Evolutionary conservation across 2,329 filamentous ascomycete genomes (phyloP).

Genomic region (Cordyceps cateniannulata): DNA sequence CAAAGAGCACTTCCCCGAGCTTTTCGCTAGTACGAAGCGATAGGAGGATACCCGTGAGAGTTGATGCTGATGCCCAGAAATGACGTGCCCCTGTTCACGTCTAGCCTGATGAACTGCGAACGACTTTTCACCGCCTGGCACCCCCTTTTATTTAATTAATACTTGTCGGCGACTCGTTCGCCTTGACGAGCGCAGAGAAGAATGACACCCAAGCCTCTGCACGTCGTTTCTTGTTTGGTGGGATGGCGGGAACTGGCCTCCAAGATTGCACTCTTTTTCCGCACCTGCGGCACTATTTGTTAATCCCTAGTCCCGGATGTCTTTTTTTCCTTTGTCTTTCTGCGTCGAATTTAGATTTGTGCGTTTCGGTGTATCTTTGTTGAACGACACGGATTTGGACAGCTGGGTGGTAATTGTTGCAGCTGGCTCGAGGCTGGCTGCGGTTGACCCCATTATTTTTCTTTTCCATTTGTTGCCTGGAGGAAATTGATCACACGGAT

Average conservation of each 20-base stretch:
- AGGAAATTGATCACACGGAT: slow-evolving; percentile 8
- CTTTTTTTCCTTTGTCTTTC: slow-evolving; percentile 12
- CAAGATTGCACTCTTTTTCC: neutral
- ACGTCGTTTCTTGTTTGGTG: neutral
- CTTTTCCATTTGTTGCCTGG: slow-evolving; percentile 2
- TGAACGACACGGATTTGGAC: slow-evolving; percentile 13
- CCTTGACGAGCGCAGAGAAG: neutral
- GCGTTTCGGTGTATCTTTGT: slow-evolving; percentile 16
- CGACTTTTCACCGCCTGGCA: neutral
- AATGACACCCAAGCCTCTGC: neutral
- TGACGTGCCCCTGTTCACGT: neutral
- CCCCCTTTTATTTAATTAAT: neutral
- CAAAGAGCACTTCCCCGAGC: slow-evolving; percentile 80
- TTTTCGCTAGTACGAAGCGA: slow-evolving; percentile 32
- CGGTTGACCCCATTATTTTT: neutral
- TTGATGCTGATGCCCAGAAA: neutral
- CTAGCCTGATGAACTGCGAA: neutral
- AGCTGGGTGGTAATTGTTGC: slow-evolving; percentile 3
- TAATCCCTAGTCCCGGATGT: neutral
- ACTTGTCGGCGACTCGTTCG: neutral
- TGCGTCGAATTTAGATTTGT: slow-evolving; percentile 15
- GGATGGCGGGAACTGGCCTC: neutral
- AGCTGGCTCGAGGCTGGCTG: neutral
- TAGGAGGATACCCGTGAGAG: no score
- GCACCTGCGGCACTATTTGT: neutral